Evolutionary conservation across 305 asterid species (phyloP).

Genomic region (Ilex paraguariensis): DNA sequence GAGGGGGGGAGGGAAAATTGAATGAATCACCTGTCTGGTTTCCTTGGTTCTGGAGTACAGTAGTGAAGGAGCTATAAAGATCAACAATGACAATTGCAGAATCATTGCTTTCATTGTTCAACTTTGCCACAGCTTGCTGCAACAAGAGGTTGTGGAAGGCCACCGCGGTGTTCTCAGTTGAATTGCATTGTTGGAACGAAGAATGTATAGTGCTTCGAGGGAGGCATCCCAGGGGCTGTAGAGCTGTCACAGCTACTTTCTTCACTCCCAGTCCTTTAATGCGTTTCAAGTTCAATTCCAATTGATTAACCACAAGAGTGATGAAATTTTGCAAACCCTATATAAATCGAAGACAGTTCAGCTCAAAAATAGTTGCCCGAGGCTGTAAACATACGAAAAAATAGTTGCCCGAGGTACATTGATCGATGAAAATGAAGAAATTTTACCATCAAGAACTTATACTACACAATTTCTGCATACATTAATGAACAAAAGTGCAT

Average conservation of each 20-base stretch:
- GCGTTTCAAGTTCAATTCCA: conserved; percentile 23
- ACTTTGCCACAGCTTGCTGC: conserved; percentile 21
- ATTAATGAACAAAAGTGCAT: too few relatives aligned
- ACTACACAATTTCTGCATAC: too few relatives aligned
- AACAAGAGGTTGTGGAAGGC: conserved; percentile 26
- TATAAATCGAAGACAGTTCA: too few relatives aligned
- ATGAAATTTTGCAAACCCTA: conserved; percentile 30
- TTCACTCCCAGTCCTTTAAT: conserved; percentile 24
- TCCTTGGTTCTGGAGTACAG: conserved; percentile 13
- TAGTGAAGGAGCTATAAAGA: conserved; percentile 25
- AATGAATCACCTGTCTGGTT: conserved; percentile 8
- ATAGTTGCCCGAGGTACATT: too few relatives aligned
- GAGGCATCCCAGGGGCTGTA: conserved; percentile 42
- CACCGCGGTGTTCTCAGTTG: conserved; percentile 26
- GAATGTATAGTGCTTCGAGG: conserved; percentile 27
- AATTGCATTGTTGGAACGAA: conserved; percentile 36
- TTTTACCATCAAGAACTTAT: too few relatives aligned
- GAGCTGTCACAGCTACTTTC: conserved; percentile 27
- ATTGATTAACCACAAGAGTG: conserved; percentile 26
- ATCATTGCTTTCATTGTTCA: conserved; percentile 25
- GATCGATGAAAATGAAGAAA: too few relatives aligned
- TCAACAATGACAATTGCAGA: conserved; percentile 25
- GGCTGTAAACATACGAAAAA: too few relatives aligned
- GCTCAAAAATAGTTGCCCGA: too few relatives aligned
- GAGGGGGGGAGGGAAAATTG: too few relatives aligned